Conservation (phyloP, 2,329 filamentous ascomycete genomes). For the Podosphaera aphanis region DNA sequence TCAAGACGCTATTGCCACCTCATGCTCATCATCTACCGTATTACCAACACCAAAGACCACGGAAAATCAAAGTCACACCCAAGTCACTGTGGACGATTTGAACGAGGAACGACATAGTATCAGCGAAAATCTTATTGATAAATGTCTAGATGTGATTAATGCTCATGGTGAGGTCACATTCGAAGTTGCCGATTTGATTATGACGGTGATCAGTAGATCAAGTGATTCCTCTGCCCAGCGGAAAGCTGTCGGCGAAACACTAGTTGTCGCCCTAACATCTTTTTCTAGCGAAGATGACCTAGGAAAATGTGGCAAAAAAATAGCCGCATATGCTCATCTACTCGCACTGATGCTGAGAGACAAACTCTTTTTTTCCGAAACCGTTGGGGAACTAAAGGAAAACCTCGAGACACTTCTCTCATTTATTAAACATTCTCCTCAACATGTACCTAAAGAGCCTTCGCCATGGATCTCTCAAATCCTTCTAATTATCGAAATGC, state of each 20-base stretch:
- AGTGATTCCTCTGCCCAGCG: conserved; percentile 30
- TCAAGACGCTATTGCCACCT: background rate
- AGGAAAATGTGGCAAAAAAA: conserved; percentile 28
- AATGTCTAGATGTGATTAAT: conserved; percentile 73
- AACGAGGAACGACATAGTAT: conserved; percentile 53
- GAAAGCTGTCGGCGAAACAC: conserved; percentile 56
- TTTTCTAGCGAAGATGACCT: conserved; percentile 36
- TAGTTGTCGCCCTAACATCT: conserved; percentile 64
- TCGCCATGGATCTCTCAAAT: conserved; percentile 85
- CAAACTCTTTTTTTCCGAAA: conserved; percentile 53
- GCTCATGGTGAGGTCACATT: conserved; percentile 74
- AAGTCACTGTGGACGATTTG: conserved; percentile 50
- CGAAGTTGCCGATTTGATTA: conserved; percentile 71
- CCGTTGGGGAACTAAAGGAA: conserved; percentile 49
- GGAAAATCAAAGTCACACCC: conserved; percentile 1
- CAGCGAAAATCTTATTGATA: conserved; percentile 59
- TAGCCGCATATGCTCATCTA: conserved; percentile 80
- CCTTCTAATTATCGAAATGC: conserved; percentile 67
- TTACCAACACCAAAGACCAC: conserved; percentile 1
- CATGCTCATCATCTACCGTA: conserved; percentile 1
- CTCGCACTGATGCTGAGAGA: conserved; percentile 74
- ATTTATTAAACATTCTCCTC: conserved; percentile 51
- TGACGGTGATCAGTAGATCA: conserved; percentile 39
- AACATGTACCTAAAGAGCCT: conserved; percentile 49
- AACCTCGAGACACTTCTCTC: conserved; percentile 52